Evolutionary conservation across 2,329 filamentous ascomycete species (phyloP).

Genomic region (Diaporthe nobilis): DNA sequence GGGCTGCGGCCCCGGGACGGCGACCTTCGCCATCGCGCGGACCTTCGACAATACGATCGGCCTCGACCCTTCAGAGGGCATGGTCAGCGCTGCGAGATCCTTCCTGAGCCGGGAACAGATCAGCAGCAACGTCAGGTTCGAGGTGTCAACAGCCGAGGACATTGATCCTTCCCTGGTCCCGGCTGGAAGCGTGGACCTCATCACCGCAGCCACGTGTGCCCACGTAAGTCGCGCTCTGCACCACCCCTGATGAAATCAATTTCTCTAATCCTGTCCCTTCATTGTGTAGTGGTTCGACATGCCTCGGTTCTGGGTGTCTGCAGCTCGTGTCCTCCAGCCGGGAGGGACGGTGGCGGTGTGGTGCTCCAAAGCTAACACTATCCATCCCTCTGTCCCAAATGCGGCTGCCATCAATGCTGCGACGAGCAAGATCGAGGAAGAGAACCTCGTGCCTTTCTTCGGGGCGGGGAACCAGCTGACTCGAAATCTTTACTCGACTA

Average conservation of each 20-base stretch:
- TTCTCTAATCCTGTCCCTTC: background rate
- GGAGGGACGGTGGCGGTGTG: conserved; percentile 64
- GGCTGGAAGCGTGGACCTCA: conserved; percentile 60
- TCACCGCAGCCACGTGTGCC: conserved; percentile 64
- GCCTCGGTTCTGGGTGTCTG: conserved; percentile 38
- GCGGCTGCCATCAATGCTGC: conserved; percentile 56
- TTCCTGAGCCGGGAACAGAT: conserved; percentile 51
- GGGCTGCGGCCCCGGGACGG: conserved; percentile 70
- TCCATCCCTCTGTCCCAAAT: conserved; percentile 55
- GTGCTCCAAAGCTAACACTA: conserved; percentile 51
- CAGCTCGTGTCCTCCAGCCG: conserved; percentile 38
- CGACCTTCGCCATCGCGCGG: conserved; percentile 59
- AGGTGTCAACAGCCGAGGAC: conserved; percentile 59
- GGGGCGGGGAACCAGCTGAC: conserved; percentile 59
- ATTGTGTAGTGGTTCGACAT: conserved; percentile 63
- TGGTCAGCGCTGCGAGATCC: conserved; percentile 64
- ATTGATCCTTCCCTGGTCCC: conserved; percentile 53
- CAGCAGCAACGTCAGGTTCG: conserved; percentile 49
- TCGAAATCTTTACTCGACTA: conserved; percentile 56
- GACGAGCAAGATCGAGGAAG: conserved; percentile 55
- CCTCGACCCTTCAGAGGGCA: conserved; percentile 65
- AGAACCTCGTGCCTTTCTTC: conserved; percentile 55
- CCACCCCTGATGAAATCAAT: too few relatives aligned
- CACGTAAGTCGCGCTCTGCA: conserved; percentile 51
- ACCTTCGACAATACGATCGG: conserved; percentile 63